Percentiles rank a stretch among this genome's conserved stretches.
phyloP scores from a whole-genome alignment of 148 eudicot species.

The Vaccinium corymbosum region DNA sequence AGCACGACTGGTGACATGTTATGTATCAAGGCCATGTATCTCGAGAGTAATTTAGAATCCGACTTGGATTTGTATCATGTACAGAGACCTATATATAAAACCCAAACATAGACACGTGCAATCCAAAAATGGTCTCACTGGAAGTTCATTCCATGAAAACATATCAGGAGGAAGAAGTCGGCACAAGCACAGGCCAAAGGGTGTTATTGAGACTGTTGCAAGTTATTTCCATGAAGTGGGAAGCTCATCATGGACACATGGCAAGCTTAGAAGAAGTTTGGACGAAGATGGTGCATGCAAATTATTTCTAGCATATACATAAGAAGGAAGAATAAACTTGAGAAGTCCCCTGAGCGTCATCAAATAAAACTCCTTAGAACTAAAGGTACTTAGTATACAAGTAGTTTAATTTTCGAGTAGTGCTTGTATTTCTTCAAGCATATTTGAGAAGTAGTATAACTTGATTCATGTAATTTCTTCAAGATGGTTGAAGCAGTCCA shows the following conservation, averaged over 20 bases:
- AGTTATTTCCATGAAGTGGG: not conserved
- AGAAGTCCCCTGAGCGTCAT: not conserved
- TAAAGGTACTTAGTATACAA: too few relatives aligned
- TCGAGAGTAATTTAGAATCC: not conserved
- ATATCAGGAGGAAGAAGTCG: not conserved
- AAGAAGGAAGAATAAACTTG: not conserved
- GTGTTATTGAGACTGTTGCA: not conserved
- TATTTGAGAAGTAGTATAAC: too few relatives aligned
- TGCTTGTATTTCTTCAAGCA: too few relatives aligned
- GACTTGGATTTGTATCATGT: not conserved
- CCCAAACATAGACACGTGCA: not conserved
- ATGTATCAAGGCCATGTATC: not conserved
- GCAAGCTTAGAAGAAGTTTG: not conserved
- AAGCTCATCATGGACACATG: not conserved
- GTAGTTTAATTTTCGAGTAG: too few relatives aligned
- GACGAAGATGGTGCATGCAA: not conserved
- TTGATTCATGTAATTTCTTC: too few relatives aligned
- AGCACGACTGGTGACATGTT: not conserved
- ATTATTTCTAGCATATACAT: not conserved
- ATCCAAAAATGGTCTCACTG: not conserved
- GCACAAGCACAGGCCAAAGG: not conserved
- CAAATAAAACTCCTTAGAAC: not conserved
- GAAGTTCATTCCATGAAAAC: not conserved
- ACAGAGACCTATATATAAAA: not conserved
- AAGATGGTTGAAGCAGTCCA: not conserved